Base-by-base conservation (phyloP, 139 green algal species). In the Coccomyxa sp. region DNA sequence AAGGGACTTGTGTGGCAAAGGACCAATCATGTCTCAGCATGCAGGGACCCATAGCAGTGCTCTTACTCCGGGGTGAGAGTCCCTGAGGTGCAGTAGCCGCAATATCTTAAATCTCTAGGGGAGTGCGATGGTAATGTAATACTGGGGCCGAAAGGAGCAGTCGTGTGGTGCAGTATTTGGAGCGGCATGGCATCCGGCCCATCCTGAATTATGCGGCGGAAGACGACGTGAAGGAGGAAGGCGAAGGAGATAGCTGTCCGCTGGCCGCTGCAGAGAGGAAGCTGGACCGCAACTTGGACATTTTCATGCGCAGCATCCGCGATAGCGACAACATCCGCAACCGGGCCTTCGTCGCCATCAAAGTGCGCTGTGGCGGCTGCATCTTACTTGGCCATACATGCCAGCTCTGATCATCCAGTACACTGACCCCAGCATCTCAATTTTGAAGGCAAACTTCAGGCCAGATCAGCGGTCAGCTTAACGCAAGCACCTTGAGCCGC, bases 301-400 rank as follows among this genome's bases (percentile, higher is more conserved):
- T 85, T 11, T 93, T 93, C 80, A 77, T 93, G 82, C 82, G 88
- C 51, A 89, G 91, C 14, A 92, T 97, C 23, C 81, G 91, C 10
- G 92, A 92, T 3, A 91, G 89, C 1, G 84, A 82, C 80, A 82
- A 28, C 27, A 58, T 90, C 59, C 86, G 88, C 66, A 81, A 87
- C 16, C 77, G 88, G 32, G 88, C 90, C 15, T 96, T 95, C 88
- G 90, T 92, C 15, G 93, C 93, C 13, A 91, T 97, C 87, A 95
- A 97, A 88, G 85, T 90, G 68, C 10, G 80, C 51, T n/a, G n/a
- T n/a, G n/a, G n/a, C n/a, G n/a, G n/a, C n/a, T n/a, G n/a, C n/a
- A n/a, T n/a, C 13, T 25, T 58, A 1, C 28, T 21, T 67, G 45
- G 16, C 77, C 21, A 25, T n/a, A 1, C 27, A 51, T 82, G 30